Base-by-base conservation (phyloP, 805 yeast species). In the Nakazawaea ishiwadae region DNA sequence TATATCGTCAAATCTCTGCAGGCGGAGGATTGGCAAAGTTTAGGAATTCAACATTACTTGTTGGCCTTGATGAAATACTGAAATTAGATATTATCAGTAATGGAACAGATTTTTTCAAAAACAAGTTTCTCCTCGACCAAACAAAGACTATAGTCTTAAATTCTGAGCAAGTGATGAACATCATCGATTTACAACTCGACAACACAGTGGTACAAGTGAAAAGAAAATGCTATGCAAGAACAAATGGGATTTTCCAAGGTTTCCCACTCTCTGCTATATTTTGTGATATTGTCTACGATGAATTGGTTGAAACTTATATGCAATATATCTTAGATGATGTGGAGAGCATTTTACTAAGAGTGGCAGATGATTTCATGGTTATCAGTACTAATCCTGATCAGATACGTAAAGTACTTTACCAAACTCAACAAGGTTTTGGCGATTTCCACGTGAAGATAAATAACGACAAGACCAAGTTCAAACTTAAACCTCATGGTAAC, bases 361-460 rank as follows among this genome's bases (percentile, higher is more conserved):
- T 86, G 16, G 95, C 88, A 0, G 98, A 90, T 60, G 98, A 90
- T 56, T 90, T 90, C 52, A 55, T 90, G 20, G 66, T 87, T n/a
- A 59, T 90, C 0, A 72, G 93, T 0, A 65, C 77, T 0, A 54
- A 66, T 27, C 20, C 50, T 9, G 39, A 44, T 0, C 51, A 55
- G 9, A 68, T 79, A 0, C 31, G 43, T 1, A 42, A 40, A 3
- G 56, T 71, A 31, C 50, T 55, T 34, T 44, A 44, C 1, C 17
- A 57, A 6, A 62, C 71, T 30, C 38, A 49, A 1, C 33, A 49
- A 12, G 75, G 75, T 2, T 65, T 75, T 37, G 51, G 58, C 0
- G 67, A 66, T 2, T 78, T 66, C 43, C 69, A 71, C 19, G 65
- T 72, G 0, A 44, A 21, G 31, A 63, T 66, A 15, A 76, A 68